Evolutionary conservation across 345 rosid species (phyloP), one percentile per base, ranked within the genome.

Genomic region (Eucalyptus regnans): DNA sequence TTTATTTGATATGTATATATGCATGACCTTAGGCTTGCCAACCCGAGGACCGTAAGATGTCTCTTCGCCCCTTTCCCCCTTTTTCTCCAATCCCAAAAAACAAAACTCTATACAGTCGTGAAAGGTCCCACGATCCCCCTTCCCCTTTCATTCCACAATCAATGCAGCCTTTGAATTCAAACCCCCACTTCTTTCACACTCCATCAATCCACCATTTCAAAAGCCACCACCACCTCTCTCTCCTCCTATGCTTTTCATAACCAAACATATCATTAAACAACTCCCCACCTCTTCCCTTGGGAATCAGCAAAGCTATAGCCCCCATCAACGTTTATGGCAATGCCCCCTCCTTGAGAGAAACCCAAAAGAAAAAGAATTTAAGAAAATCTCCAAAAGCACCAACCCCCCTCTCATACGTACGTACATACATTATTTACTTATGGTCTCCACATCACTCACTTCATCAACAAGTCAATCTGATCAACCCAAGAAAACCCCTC

Each of bases 231-330:
- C 88, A 87, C 50, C 22, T 86, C 56, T 88, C 33, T 33, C 25
- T 89, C 87, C 71, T 20, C 84, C 84, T 76, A 6, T 41, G 48
- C 91, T 90, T 89, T 87, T 87, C 92, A 86, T 92, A 90, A 90
- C 83, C 68, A 89, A 90, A 86, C 79, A 62, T 48, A 62, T 48
- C 29, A 41, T 29, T 60, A 44, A 60, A 46, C 27, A 31, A 8
- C 58, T 17, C 54, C 62, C 46, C 54, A 54, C 33, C 44, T 46
- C 58, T 68, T 86, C 95, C 97, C 93, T 96, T 94, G 99, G 99
- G 98, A 96, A 97, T 95, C 98, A 90, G 99, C 99, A 92, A 91
- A 89, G 92, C 94, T 92, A 92, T 92, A 92, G 66, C 48, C 87
- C 87, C 81, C 51, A 58, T 89, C 91, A 84, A 87, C 87, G 90